phyloP scores from a whole-genome alignment of 2,329 filamentous ascomycete species.

The Cytospora chrysosperma region DNA sequence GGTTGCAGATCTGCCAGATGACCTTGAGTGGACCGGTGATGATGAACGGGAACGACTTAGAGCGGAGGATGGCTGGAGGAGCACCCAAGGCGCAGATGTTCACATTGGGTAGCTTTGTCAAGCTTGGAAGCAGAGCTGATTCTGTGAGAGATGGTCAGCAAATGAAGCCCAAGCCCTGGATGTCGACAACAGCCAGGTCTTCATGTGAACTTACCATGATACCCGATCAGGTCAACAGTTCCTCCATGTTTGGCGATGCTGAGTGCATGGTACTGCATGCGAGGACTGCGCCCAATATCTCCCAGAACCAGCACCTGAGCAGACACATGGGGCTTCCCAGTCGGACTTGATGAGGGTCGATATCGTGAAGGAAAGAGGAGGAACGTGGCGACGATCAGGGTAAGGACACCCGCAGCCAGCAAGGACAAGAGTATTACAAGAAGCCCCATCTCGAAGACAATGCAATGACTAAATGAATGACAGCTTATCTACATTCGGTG shows the following conservation, averaged over 20 bases:
- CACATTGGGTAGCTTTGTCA: conserved; percentile 68
- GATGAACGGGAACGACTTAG: conserved; percentile 72
- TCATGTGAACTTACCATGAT: conserved; percentile 60
- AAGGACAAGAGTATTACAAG: conserved; percentile 8
- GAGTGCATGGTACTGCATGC: conserved; percentile 97
- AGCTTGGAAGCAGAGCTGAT: conserved; percentile 65
- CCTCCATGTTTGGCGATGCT: conserved; percentile 84
- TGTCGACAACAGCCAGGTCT: not conserved
- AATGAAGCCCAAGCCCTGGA: not conserved
- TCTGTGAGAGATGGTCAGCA: conserved; percentile 47
- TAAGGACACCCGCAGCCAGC: conserved; percentile 3
- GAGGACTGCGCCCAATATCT: conserved; percentile 91
- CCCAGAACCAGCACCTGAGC: conserved; percentile 89
- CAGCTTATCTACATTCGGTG: not conserved
- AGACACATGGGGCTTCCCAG: conserved; percentile 28
- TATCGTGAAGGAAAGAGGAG: conserved; percentile 37
- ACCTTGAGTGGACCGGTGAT: conserved; percentile 81
- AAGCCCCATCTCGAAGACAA: not conserved
- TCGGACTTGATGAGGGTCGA: conserved; percentile 24
- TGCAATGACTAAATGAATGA: not conserved
- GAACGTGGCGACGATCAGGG: conserved; percentile 16
- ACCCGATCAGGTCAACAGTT: conserved; percentile 82
- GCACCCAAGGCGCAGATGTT: conserved; percentile 67
- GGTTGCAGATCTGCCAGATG: conserved; percentile 71
- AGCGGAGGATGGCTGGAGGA: conserved; percentile 66